phyloP scores from a whole-genome alignment of 306 rosid species.

The Acacia melanoxylon region DNA sequence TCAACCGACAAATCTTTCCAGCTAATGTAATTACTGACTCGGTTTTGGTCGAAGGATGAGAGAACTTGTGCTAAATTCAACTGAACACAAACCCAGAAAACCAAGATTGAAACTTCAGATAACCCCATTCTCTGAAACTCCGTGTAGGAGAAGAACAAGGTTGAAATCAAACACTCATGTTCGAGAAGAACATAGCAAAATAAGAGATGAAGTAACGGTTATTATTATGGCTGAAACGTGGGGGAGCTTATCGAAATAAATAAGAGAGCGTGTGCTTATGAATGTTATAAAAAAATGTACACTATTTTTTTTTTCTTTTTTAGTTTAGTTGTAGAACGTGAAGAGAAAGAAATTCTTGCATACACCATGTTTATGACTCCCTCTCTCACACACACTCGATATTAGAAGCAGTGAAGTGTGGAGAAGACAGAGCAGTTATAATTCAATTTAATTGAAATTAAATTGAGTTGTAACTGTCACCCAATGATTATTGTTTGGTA shows the following conservation, averaged over 20 bases:
- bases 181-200: constrained; percentile 7
- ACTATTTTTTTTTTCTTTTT: neutral
- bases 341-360: constrained; percentile 20
- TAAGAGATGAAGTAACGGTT: constrained; percentile 37
- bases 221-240: constrained; percentile 38
- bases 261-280: constrained; percentile 24
- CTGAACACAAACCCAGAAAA: constrained; percentile 31
- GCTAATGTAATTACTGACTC: constrained; percentile 33
- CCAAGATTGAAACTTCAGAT: constrained; percentile 23
- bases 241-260: constrained; percentile 29
- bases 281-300: neutral
- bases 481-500: neutral
- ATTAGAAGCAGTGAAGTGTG: neutral
- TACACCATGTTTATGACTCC: neutral
- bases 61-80: constrained; percentile 29
- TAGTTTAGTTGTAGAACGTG: constrained; percentile 21
- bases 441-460: neutral
- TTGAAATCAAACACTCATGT: neutral
- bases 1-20: constrained; percentile 58
- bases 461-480: neutral
- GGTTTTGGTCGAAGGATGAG: neutral
- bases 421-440: neutral
- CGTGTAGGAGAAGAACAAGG: neutral
- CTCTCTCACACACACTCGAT: neutral
- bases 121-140: constrained; percentile 19